Base-by-base conservation (phyloP, 2,329 filamentous ascomycete genomes). In the Orbilia ellipsospora region DNA sequence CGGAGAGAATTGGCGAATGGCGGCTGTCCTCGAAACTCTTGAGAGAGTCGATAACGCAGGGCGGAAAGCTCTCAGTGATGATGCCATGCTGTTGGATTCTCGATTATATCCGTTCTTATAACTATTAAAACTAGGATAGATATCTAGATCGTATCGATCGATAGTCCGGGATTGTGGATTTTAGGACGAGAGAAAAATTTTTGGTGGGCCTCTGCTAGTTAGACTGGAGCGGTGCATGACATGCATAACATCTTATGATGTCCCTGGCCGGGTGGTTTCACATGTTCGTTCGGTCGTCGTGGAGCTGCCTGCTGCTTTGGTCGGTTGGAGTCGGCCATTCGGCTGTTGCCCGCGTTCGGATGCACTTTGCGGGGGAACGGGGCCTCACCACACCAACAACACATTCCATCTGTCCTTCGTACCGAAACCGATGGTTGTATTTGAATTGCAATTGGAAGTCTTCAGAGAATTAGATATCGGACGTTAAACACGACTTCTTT, bases 11-110 rank as follows among this genome's bases (percentile, higher is more conserved):
- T 63, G 52, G 40, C 72, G 72, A 61, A 64, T 36, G 23, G 59
- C 59, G 13, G 64, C 44, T 2, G 64, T 75, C 40, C 72, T 68
- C 44, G 72, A 75, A 31, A 60, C 72, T 54, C 72, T 64, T 20
- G 72, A 69, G 36, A 75, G 54, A 28, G 51, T 65, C 3, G 72
- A 75, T 48, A 75, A 64, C 44, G 72, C 72, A 48, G 72, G 72
- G 59, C 72, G 72, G 45, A 75, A 56, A 54, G 64, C 72, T 68
- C 72, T 44, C 7, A 75, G 48, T 36, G 72, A 75, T 28, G 64
- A 64, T 6, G 72, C 72, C 72, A 75, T 36, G 42, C 52, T 28
- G 26, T 23, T 23, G 20, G 2, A 51, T 18, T 51, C 3, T 23
- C 2, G 45, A 52, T 52, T n/a, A 18, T 48, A 48, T n/a, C 10